Conservation (phyloP, 257 asterid genomes). For the Plectranthus barbatus region DNA sequence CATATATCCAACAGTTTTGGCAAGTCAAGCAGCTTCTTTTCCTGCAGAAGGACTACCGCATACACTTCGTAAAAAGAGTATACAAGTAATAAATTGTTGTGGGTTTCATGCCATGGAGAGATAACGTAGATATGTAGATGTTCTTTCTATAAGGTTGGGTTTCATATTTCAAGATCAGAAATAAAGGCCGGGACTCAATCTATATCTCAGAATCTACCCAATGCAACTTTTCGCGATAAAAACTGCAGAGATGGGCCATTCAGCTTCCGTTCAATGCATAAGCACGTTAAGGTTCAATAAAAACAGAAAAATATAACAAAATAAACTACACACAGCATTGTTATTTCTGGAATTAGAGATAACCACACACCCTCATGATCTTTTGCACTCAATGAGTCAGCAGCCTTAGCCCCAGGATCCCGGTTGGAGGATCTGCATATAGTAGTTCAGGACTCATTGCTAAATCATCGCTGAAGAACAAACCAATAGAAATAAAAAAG, state of each 20-base stretch:
- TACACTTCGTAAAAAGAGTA: conserved; percentile 37
- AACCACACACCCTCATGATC: conserved; percentile 60
- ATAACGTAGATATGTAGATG: not conserved
- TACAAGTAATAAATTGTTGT: conserved; percentile 6
- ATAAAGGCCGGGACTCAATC: not conserved
- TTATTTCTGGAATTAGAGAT: not conserved
- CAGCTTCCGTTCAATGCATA: not conserved
- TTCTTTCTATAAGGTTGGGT: not conserved
- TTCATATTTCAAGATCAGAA: conserved; percentile 2
- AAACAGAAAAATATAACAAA: not conserved
- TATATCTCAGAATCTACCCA: not conserved
- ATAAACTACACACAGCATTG: not conserved
- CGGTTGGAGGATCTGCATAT: conserved; percentile 65
- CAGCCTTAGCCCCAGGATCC: conserved; percentile 85
- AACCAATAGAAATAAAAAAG: not conserved
- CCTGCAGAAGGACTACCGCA: conserved; percentile 89
- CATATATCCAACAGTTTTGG: conserved; percentile 83
- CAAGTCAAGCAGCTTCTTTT: conserved; percentile 75
- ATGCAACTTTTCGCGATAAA: not conserved
- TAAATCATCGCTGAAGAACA: not conserved
- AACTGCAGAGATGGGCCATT: not conserved
- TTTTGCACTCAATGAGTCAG: conserved; percentile 60
- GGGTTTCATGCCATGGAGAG: not conserved
- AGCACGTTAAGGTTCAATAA: not conserved
- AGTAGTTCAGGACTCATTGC: not conserved